A percentile compares a stretch with the other conserved stretches of the same genome.
Evolutionary conservation across 2,329 filamentous ascomycete species (phyloP).

Genomic region (Colletotrichum coccodes): DNA sequence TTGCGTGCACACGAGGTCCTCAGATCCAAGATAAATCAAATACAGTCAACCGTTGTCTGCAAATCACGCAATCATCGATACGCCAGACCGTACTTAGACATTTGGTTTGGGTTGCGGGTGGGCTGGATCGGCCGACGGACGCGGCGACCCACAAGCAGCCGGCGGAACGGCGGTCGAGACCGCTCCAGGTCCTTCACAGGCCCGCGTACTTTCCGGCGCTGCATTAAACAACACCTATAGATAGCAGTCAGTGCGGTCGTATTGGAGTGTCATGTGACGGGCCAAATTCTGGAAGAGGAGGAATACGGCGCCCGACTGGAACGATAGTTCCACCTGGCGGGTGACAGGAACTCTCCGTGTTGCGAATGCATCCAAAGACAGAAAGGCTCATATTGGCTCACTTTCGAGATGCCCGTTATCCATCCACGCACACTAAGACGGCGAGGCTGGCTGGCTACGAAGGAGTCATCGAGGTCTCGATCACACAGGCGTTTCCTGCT

Average conservation of each 20-base stretch:
- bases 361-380: not conserved
- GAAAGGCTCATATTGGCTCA: not conserved
- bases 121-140: slow-evolving; percentile 9
- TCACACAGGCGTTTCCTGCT: not conserved
- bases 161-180: slow-evolving; percentile 5
- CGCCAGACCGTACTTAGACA: not conserved
- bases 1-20: not conserved
- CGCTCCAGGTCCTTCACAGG: not conserved
- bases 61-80: not conserved
- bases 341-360: not conserved
- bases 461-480: not conserved
- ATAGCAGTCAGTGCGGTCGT: not conserved
- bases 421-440: not conserved
- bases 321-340: not conserved
- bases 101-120: not conserved
- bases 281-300: not conserved
- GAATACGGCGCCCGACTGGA: not conserved
- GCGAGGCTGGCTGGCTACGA: not conserved
- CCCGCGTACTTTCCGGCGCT: not conserved
- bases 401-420: not conserved
- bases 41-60: not conserved
- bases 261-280: not conserved
- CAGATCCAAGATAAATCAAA: not conserved
- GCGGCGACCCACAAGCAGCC: not conserved
- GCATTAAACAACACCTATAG: not conserved